phyloP scores from a whole-genome alignment of 768 basidiomycete genomes.

The Hemileccinum impolitum region DNA sequence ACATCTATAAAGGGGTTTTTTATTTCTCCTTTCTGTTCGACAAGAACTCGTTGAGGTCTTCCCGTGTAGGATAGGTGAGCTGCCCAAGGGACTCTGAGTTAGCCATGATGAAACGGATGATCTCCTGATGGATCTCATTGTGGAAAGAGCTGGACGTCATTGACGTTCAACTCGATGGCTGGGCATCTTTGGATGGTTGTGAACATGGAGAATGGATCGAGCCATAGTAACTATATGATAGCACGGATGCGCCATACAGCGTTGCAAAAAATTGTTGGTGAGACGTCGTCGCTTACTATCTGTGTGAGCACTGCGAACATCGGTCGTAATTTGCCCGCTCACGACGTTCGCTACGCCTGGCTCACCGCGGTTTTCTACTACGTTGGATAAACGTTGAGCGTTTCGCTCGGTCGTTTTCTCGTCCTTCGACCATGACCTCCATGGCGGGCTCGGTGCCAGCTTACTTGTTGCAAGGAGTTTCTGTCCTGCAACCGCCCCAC shows the following conservation, averaged over 20 bases:
- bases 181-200: neutral
- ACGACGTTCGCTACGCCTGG: constrained; percentile 20
- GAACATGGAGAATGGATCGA: neutral
- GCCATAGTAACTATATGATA: neutral
- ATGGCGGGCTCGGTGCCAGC: constrained; percentile 59
- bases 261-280: constrained; percentile 7
- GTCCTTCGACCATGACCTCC: constrained; percentile 56
- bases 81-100: neutral
- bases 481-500: constrained; percentile 73
- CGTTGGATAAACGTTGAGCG: constrained; percentile 15
- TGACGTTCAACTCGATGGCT: neutral
- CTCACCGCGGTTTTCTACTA: constrained; percentile 17
- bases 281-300: constrained; percentile 23
- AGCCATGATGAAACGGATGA: constrained; percentile 4
- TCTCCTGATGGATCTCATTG: constrained; percentile 8
- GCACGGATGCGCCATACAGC: too few relatives aligned
- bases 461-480: constrained; percentile 70
- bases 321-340: constrained; percentile 18
- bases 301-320: constrained; percentile 19
- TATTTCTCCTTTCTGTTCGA: neutral
- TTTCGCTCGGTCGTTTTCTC: constrained; percentile 21
- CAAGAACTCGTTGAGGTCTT: neutral
- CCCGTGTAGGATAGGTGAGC: constrained; percentile 1
- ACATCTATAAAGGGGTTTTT: constrained; percentile 1
- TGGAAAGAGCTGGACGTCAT: neutral